Evolutionary conservation across 352 stramenopile genomes (phyloP), one percentile per base, ranked within the genome.

Genomic region (Phytopythium ostracodes): DNA sequence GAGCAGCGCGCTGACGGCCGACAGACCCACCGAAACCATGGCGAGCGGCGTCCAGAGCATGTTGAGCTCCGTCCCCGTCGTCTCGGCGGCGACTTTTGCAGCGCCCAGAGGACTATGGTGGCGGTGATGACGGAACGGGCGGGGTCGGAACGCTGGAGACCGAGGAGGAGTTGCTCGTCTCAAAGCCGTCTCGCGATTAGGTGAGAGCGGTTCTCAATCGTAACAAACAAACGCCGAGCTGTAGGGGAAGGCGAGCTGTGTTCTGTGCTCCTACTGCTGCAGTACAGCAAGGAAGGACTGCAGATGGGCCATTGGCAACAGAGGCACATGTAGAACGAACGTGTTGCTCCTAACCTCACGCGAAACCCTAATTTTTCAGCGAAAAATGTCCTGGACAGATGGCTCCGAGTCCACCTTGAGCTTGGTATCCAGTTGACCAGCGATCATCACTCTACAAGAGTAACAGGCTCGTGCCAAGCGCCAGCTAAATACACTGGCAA

Each of bases 41-140:
- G 68, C 71, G 46, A 76, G 66, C 46, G 47, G 56, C 40, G 62
- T 63, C 70, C 70, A 81, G 61, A 74, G 60, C 71, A 81, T 76
- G 55, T 59, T 42, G 58, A 64, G 71, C 38, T 35, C 15, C 24
- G 24, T 20, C 25, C 10, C 42, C 18, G 42, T 49, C 40, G 40
- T 46, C 40, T 15, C 40, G 40, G 40, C 40, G 40, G 40, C 31
- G 27, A 15, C 29, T 52, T 14, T 2, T 2, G 47, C 12, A 2
- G 47, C 17, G 47, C 27, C 20, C 8, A 24, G 42, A 5, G 20
- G 42, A n/a, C 20, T 24, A 49, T 25, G 20, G 42, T 27, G 42
- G 42, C 42, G 38, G 12, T 43, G 40, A 12, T 7, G 40, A 18
- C 36, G 36, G 36, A 43, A 7, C 36, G 11, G 36, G 20, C 40